Evolutionary conservation across 2,329 filamentous ascomycete genomes (phyloP), one percentile per base, ranked within the genome.

Genomic region (Cercospora sp.): DNA sequence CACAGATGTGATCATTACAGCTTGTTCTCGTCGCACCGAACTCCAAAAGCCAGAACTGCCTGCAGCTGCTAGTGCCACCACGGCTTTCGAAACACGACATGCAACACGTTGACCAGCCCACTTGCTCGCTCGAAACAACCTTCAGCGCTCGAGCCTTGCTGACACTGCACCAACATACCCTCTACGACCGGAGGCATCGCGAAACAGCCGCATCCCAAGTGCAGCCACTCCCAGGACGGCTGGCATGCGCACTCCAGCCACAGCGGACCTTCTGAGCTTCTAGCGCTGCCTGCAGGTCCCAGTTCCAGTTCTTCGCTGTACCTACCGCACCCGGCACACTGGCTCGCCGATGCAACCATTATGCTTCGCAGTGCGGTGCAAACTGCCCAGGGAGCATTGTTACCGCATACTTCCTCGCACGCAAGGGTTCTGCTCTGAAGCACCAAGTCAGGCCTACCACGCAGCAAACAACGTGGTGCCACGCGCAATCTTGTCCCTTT

Each of bases 391-490:
- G 33, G 13, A 36, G 33, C 33, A 40, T 16, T 40, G 33, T 40
- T 40, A 16, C 33, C 12, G 36, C 36, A 42, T 42, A n/a, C 36
- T n/a, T n/a, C 20, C 9, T 30, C 12, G 18, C 48, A 63, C 20
- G 62, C 62, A 30, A 45, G n/a, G 30, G 48, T 40, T 40, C 23
- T 59, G 62, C 30, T 36, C 31, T 10, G 53, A 16, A 58, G 51
- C 62, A 58, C 62, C 5, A 30, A 36, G 30, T 30, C 48, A 57
- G 28, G 51, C 33, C 53, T 64, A 28, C 31, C 62, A 59, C 33
- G 62, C 62, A 64, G 51, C 62, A 58, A 57, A 58, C 62, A 64
- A 58, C 62, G 62, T 64, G 62, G 62, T 63, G 45, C 61, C 61
- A 63, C 61, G 61, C 61, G 28, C 20, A 7, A 18, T 18, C 5